phyloP scores from a whole-genome alignment of 2,329 filamentous ascomycete species.

The Curvularia lunata region DNA sequence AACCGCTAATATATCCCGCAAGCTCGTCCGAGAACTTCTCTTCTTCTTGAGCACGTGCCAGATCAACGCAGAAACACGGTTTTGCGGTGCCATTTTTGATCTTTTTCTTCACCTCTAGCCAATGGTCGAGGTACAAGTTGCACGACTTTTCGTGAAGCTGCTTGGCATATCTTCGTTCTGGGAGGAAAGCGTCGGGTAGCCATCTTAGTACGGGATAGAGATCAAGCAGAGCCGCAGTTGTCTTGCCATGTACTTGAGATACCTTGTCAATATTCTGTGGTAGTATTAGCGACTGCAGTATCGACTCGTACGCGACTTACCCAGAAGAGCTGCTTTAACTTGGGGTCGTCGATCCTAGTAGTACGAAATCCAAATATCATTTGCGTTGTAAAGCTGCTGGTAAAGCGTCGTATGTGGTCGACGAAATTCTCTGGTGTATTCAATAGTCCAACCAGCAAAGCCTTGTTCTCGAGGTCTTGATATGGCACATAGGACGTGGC shows the following conservation, averaged over 20 bases:
- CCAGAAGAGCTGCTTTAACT: conserved; percentile 23
- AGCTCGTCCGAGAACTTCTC: conserved; percentile 30
- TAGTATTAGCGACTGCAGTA: conserved; percentile 38
- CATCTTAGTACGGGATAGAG: conserved; percentile 54
- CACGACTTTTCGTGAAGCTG: conserved; percentile 54
- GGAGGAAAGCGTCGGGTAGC: conserved; percentile 44
- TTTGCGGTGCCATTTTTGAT: conserved; percentile 21
- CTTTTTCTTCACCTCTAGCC: conserved; percentile 28
- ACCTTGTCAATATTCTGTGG: conserved; percentile 52
- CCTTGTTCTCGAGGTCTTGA: conserved; percentile 62
- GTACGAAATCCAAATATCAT: conserved; percentile 57
- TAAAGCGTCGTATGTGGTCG: conserved; percentile 57
- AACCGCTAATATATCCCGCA: conserved; percentile 34
- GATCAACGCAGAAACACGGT: conserved; percentile 35
- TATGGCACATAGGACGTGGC: conserved; percentile 53
- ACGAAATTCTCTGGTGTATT: conserved; percentile 52
- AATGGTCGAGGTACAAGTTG: conserved; percentile 34
- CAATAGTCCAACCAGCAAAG: conserved; percentile 59
- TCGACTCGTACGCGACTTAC: neutral
- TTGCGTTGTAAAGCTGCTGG: conserved; percentile 57
- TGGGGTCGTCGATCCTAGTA: conserved; percentile 24
- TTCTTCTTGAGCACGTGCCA: conserved; percentile 29
- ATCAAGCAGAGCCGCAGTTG: conserved; percentile 55
- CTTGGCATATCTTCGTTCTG: conserved; percentile 50
- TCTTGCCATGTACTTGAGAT: conserved; percentile 51